These are phyloP conservation scores for Gracilaria caudata DNA, from an alignment of 23 red algal species.

Conservation along the genomic window DNA sequence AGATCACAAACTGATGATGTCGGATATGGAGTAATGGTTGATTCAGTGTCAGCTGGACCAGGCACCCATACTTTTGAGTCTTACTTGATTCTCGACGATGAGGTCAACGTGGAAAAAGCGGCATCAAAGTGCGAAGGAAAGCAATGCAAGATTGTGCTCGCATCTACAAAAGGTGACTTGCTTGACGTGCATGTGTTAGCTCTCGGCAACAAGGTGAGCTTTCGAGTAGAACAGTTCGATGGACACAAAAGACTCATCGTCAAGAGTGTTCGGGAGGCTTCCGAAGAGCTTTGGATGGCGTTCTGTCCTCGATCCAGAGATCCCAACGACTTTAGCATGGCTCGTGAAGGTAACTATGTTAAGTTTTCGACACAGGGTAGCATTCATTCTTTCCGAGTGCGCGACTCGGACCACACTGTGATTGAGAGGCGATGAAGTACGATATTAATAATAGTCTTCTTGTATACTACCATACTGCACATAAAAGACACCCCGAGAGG, in stretches of 20 bases:
- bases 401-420: background rate
- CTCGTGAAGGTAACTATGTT: background rate
- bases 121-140: constrained; percentile 18
- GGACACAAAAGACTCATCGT: constrained; percentile 40
- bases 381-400: background rate
- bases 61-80: constrained; percentile 54
- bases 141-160: constrained; percentile 23
- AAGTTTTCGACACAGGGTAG: background rate
- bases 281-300: constrained; percentile 45
- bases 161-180: background rate
- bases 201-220: constrained; percentile 17
- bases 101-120: background rate
- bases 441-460: too few relatives aligned
- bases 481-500: too few relatives aligned
- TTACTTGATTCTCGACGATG: constrained; percentile 48
- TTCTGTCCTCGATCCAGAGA: constrained; percentile 38
- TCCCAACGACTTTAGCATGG: constrained; percentile 24
- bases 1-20: constrained; percentile 33
- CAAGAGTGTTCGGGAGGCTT: background rate
- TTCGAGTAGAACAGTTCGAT: constrained; percentile 45
- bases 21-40: constrained; percentile 48
- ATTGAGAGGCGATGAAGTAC: background rate
- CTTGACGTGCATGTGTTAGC: constrained; percentile 41
- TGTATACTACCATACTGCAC: too few relatives aligned
- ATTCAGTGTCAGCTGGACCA: constrained; percentile 13